Evolutionary conservation across 306 rosid species (phyloP), one percentile per base, ranked within the genome.

Genomic region (Sphenostylis stenocarpa): DNA sequence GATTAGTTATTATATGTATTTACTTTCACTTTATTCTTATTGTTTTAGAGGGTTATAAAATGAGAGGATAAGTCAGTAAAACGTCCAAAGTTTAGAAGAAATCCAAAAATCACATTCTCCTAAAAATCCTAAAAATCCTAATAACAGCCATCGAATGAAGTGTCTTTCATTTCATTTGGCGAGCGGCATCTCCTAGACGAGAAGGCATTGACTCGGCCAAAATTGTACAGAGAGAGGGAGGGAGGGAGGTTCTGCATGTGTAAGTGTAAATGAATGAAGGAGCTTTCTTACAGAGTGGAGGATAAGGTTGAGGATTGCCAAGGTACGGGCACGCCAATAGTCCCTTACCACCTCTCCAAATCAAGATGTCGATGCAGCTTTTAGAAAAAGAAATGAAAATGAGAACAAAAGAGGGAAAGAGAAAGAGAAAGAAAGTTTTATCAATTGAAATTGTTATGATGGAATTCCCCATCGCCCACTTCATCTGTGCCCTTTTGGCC

Each of bases 231-330:
- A 68, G 7, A 5, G 31, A 36, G 49, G 11, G 31, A 68, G 7
- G 11, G 31, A 36, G 49, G 11, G 31, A 36, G 19, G 10, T 0
- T 61, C 6, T 31, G 20, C 31, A 43, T 61, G 8, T 2, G 1
- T 38, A 2, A 12, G n/a, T n/a, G n/a, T 41, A 5, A 49, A 17
- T 57, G 31, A 0, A 5, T 26, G 44, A 34, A 17, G n/a, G 49
- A 8, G 17, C 47, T 9, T 19, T 67, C 60, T 51, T 43, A 66
- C 69, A 78, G 77, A 67, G 77, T 68, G 82, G 76, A 66, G 73
- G 98, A 91, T 93, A 86, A 89, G 91, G 86, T 86, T 87, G 66
- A 75, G 81, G 84, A 87, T 87, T 86, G 44, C 77, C 53, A 76
- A 78, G 58, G 81, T 82, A 81, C 85, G 51, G 60, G 43, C 68